Conservation (phyloP, 306 rosid species). For the apple (Malus domestica) region ASM211411v1 NC_041789.1:3175001-3175500, state of each 20-base stretch:
- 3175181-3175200: conserved; percentile 18
- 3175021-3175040: too few relatives aligned
- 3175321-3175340: background rate
- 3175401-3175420: background rate
- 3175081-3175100: conserved; percentile 1
- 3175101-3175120: background rate
- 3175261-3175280: background rate
- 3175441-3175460: background rate
- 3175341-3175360: background rate
- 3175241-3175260: too few relatives aligned
- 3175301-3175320: background rate
- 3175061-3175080: background rate
- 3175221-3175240: too few relatives aligned
- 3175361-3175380: background rate
- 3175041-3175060: too few relatives aligned
- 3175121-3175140: background rate
- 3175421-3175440: background rate
- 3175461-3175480: background rate
- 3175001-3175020: too few relatives aligned
- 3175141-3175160: conserved; percentile 12
- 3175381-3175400: background rate
- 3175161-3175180: conserved; percentile 8
- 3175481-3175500: conserved; percentile 34
- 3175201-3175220: background rate
- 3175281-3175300: background rate